Percentiles rank a stretch among this genome's conserved stretches.
Evolutionary conservation across 345 rosid genomes (phyloP).

Genomic region (Isatis tinctoria): DNA sequence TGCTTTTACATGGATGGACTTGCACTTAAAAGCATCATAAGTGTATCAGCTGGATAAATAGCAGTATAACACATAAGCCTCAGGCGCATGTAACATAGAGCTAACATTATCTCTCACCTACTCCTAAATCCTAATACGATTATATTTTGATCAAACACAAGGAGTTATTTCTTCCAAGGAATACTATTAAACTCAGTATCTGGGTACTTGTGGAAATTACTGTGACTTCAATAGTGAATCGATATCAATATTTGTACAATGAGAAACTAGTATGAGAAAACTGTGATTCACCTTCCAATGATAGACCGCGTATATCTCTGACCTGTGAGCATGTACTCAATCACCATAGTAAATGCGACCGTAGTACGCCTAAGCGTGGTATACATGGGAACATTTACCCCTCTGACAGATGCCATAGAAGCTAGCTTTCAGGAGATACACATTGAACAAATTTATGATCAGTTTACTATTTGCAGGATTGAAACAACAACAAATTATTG

Average conservation of each 20-base stretch:
- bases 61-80: neutral
- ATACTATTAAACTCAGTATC: neutral
- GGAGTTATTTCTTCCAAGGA: neutral
- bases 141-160: neutral
- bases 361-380: conserved; percentile 97
- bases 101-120: neutral
- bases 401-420: conserved; percentile 90
- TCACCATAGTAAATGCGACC: conserved; percentile 86
- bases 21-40: neutral
- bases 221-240: neutral
- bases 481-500: neutral
- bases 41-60: conserved; percentile 2
- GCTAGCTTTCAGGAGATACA: conserved; percentile 65
- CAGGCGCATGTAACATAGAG: conserved; percentile 1
- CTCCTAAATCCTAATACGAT: neutral
- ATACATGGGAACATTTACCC: conserved; percentile 99
- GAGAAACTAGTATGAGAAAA: neutral
- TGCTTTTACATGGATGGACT: neutral
- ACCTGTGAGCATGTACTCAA: conserved; percentile 78
- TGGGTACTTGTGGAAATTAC: neutral
- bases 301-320: conserved; percentile 68
- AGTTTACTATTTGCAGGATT: neutral
- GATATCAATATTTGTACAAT: neutral
- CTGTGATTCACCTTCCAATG: conserved; percentile 63
- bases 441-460: conserved; percentile 16